Conservation (phyloP, 257 asterid species). For the Primulina tabacum region DNA sequence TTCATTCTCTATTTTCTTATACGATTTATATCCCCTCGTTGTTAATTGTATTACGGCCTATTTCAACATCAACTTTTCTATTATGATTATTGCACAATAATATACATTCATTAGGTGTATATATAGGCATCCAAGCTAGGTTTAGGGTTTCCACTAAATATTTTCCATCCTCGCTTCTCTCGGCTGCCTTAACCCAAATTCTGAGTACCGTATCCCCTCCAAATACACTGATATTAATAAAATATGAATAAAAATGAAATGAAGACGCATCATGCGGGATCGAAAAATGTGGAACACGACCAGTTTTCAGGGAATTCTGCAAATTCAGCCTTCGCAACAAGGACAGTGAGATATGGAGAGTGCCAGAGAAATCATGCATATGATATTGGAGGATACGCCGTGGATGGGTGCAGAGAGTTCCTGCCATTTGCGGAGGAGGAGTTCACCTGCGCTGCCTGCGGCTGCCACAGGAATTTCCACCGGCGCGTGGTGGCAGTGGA, state of each 20-base stretch:
- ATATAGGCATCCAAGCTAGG: slow-evolving; percentile 47
- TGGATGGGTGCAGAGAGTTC: slow-evolving; percentile 93
- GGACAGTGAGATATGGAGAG: slow-evolving; percentile 57
- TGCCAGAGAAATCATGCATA: slow-evolving; percentile 92
- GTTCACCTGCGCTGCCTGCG: slow-evolving; percentile 86
- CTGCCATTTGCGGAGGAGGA: slow-evolving; percentile 65
- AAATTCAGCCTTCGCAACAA: slow-evolving; percentile 32
- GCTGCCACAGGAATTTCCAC: slow-evolving; percentile 87
- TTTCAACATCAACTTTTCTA: no score
- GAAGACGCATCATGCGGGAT: slow-evolving; percentile 45
- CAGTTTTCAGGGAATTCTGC: slow-evolving; percentile 25
- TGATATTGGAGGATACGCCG: slow-evolving; percentile 74
- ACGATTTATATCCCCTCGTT: no score
- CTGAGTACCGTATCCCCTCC: neutral
- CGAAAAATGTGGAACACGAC: slow-evolving; percentile 29
- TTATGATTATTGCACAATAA: no score
- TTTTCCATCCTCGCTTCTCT: no score
- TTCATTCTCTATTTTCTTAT: no score
- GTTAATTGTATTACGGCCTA: no score
- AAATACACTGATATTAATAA: neutral
- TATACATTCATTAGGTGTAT: slow-evolving; percentile 9
- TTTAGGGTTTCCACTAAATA: slow-evolving; percentile 47
- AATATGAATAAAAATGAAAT: slow-evolving; percentile 20
- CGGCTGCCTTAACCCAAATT: no score
- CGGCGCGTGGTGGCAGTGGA: slow-evolving; percentile 54